Evolutionary conservation across 2,329 filamentous ascomycete genomes (phyloP), one percentile per base, ranked within the genome.

Genomic region (Penicillium carneum): DNA sequence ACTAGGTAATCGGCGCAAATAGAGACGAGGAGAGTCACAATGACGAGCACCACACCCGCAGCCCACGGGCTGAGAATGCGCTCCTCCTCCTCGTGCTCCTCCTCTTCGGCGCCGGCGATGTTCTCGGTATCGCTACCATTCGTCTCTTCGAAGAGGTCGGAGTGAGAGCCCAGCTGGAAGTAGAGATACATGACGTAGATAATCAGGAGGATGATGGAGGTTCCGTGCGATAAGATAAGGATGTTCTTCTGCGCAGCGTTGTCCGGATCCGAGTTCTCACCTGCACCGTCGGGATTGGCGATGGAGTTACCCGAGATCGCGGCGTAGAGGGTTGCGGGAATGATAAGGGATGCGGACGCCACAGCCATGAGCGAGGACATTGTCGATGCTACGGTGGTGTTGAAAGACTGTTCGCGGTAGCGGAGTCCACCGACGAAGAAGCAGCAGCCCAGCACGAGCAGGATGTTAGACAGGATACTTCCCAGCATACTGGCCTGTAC

Each of bases 401-500:
- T 83, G 75, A 84, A 84, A 3, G 72, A 80, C 74, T 94, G 91
- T 75, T 94, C 89, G 46, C 84, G 84, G 79, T 88, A 87, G 64
- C 84, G 83, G 62, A 92, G 80, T 34, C 91, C 91, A 57, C 91
- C 91, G 57, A 90, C 85, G 67, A 93, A 82, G 80, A 92, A 92
- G 77, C 90, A 92, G 84, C 91, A 91, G 70, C 90, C 90, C 74
- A 93, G 85, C 48, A 93, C 94, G 23, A 98, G 87, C 8, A 98
- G 85, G 66, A 97, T 89, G 78, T 98, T 98, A 67, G 94, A 97
- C 41, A 98, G 84, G 70, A 98, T 96, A 72, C 91, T 96, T 49
- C 95, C 94, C 36, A 98, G 88, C 93, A 98, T 98, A 66, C 92
- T 96, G 20, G 94, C 90, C 80, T 98, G 95, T n/a, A 98, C 94